phyloP scores from a whole-genome alignment of 331 rosid species.

The Malus hybrid region DNA sequence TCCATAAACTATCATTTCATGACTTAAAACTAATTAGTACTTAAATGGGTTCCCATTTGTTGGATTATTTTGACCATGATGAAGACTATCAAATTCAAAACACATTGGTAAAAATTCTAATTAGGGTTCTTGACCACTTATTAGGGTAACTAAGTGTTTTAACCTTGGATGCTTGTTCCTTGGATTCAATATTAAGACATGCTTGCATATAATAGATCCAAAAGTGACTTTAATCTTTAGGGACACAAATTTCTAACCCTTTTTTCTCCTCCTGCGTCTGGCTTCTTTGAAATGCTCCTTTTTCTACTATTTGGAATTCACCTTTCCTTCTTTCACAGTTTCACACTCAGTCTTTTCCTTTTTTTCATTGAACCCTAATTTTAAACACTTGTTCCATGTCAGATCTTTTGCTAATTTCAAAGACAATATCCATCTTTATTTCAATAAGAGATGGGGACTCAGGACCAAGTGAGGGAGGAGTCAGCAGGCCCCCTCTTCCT shows the following conservation, averaged over 20 bases:
- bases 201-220: constrained; percentile 28
- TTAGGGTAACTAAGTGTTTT: constrained; percentile 6
- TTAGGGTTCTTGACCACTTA: neutral
- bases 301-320: constrained; percentile 23
- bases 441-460: constrained; percentile 6
- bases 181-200: constrained; percentile 63
- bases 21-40: neutral
- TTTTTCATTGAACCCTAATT: constrained; percentile 3
- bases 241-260: constrained; percentile 62
- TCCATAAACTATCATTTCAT: neutral
- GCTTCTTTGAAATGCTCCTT: constrained; percentile 27
- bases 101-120: neutral
- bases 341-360: constrained; percentile 10
- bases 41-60: neutral
- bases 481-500: neutral
- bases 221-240: constrained; percentile 53
- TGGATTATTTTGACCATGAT: constrained; percentile 10
- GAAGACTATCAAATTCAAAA: neutral
- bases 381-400: constrained; percentile 38
- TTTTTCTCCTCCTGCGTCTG: constrained; percentile 19
- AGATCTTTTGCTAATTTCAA: constrained; percentile 29
- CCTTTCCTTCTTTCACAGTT: constrained; percentile 38
- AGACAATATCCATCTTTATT: constrained; percentile 3
- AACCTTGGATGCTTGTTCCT: constrained; percentile 74
- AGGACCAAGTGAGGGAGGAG: neutral